phyloP scores from a whole-genome alignment of 495 filamentous ascomycete species.

The Hyaloscypha finlandica region DNA sequence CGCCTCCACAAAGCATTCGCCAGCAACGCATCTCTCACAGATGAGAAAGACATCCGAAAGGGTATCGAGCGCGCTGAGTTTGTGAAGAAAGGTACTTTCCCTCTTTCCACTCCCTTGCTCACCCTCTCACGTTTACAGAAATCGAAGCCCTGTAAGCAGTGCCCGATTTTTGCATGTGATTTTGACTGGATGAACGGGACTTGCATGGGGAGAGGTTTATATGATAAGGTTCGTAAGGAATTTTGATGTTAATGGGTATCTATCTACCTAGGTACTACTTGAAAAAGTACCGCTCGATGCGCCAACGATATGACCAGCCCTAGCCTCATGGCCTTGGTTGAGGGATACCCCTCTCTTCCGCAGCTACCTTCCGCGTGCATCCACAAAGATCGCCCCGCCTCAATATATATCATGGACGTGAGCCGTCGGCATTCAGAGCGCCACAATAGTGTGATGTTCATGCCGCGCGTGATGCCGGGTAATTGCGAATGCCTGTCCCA shows the following conservation, averaged over 20 bases:
- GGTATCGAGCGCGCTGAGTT: conserved; percentile 80
- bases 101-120: conserved; percentile 4
- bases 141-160: conserved; percentile 84
- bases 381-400: not conserved
- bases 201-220: not conserved
- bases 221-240: conserved; percentile 1
- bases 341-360: not conserved
- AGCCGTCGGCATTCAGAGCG: not conserved
- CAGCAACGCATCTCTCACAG: conserved; percentile 65
- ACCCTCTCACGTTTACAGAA: conserved; percentile 45
- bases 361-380: not conserved
- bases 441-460: not conserved
- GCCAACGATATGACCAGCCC: conserved; percentile 70
- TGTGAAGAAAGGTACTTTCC: conserved; percentile 76
- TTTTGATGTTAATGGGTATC: conserved; percentile 15
- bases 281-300: conserved; percentile 87
- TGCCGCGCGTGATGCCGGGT: conserved; percentile 16
- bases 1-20: conserved; percentile 85
- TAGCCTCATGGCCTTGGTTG: not conserved
- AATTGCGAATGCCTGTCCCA: not conserved
- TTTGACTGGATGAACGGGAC: not conserved
- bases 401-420: not conserved
- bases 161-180: not conserved
- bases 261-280: conserved; percentile 75
- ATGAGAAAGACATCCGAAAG: conserved; percentile 72